Conservation (phyloP, 495 filamentous ascomycete genomes). For the Bathelium albidoporum region DNA sequence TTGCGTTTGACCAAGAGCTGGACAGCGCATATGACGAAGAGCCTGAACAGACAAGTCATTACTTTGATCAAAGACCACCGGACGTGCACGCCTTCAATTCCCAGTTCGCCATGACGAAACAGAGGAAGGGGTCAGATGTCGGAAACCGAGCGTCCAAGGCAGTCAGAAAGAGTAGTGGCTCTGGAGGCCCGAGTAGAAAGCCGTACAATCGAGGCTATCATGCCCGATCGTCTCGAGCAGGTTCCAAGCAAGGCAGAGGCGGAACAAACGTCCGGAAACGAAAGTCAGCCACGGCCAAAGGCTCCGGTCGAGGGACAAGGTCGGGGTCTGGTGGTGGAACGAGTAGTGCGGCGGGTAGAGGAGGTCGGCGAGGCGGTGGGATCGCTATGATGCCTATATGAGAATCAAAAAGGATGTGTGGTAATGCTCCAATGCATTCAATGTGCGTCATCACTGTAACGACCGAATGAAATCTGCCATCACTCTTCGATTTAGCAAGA, state of each 20-base stretch:
- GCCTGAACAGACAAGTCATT: constrained; percentile 20
- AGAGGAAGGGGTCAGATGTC: not conserved
- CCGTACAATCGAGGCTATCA: not conserved
- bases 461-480: too few relatives aligned
- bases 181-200: not conserved
- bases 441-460: too few relatives aligned
- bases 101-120: not conserved
- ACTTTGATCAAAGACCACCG: constrained; percentile 1
- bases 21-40: constrained; percentile 6
- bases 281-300: not conserved
- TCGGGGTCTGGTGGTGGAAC: not conserved
- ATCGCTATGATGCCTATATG: constrained; percentile 18
- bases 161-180: not conserved
- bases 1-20: not conserved
- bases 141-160: not conserved
- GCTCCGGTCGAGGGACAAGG: not conserved
- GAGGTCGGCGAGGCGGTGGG: not conserved
- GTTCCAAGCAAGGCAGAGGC: not conserved
- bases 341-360: not conserved
- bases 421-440: too few relatives aligned
- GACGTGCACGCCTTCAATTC: constrained; percentile 11
- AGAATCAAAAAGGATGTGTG: not conserved
- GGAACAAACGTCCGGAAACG: not conserved
- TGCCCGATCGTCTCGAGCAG: not conserved
- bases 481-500: too few relatives aligned